Percentiles rank a stretch among this genome's conserved stretches.
These are phyloP conservation scores for Leishmania gerbilli DNA, from an alignment of 208 protist genomes.

Conservation along the genomic window DNA sequence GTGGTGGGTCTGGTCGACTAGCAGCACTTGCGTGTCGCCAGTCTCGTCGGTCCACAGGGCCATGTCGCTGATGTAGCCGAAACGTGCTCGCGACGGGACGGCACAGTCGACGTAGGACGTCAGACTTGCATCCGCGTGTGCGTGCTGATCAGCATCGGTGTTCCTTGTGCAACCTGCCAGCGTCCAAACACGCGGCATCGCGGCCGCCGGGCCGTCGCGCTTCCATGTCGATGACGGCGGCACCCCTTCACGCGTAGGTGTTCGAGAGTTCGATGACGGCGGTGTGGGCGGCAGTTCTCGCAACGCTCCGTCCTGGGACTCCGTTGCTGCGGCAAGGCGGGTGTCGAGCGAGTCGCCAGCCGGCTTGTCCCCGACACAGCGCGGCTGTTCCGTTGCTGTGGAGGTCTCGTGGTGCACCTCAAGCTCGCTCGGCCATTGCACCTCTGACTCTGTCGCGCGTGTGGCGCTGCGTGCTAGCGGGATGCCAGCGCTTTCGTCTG, in stretches of 20 bases:
- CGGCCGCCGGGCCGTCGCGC: neutral
- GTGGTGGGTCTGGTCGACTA: slow-evolving; percentile 49
- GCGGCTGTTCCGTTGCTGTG: neutral
- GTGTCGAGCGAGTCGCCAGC: neutral
- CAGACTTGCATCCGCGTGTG: neutral
- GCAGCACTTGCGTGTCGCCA: slow-evolving; percentile 41
- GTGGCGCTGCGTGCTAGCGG: neutral
- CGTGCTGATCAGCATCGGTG: neutral
- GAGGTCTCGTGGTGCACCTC: neutral
- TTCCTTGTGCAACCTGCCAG: slow-evolving; percentile 38
- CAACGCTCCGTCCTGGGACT: neutral
- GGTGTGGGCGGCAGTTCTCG: neutral
- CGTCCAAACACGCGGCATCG: slow-evolving; percentile 56
- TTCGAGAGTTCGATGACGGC: neutral
- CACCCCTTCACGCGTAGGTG: neutral
- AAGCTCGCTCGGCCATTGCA: too few species aligned
- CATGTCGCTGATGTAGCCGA: slow-evolving; percentile 53
- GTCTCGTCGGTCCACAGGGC: slow-evolving; percentile 46
- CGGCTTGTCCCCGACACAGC: neutral
- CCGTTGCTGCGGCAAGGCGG: neutral
- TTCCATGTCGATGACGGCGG: neutral
- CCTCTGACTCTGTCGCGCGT: neutral
- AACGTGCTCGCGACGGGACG: slow-evolving; percentile 28
- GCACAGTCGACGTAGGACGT: slow-evolving; percentile 44
- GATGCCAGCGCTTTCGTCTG: neutral